Conservation (phyloP, 2,329 filamentous ascomycete genomes). For the Parafenestella ontariensis region DNA sequence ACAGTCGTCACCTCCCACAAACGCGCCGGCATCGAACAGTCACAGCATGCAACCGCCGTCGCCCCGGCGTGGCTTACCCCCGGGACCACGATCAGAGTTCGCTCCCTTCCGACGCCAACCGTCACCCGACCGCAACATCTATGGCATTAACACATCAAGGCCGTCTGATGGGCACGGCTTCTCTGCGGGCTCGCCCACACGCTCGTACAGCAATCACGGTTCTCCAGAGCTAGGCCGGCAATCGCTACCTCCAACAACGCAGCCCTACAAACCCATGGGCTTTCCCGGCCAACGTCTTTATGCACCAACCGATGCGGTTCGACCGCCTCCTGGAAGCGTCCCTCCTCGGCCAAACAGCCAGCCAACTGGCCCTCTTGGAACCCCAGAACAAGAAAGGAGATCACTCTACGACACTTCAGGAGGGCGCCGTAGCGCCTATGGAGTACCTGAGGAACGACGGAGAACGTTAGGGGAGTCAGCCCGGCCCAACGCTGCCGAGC, state of each 20-base stretch:
- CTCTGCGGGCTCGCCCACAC: slow-evolving; percentile 39
- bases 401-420: slow-evolving; percentile 31
- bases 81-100: slow-evolving; percentile 44
- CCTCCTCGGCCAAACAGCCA: slow-evolving; percentile 52
- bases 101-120: slow-evolving; percentile 45
- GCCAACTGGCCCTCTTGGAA: slow-evolving; percentile 39
- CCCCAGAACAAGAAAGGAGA: slow-evolving; percentile 31
- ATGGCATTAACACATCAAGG: slow-evolving; percentile 32
- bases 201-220: slow-evolving; percentile 42
- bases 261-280: slow-evolving; percentile 43
- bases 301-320: slow-evolving; percentile 36
- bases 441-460: slow-evolving; percentile 42
- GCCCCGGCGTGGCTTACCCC: slow-evolving; percentile 45
- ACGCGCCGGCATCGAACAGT: slow-evolving; percentile 47
- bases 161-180: slow-evolving; percentile 36
- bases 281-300: slow-evolving; percentile 42
- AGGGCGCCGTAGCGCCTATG: slow-evolving; percentile 36
- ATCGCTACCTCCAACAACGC: slow-evolving; percentile 37
- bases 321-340: slow-evolving; percentile 31
- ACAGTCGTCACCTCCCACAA: slow-evolving; percentile 55
- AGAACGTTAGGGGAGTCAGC: slow-evolving; percentile 45
- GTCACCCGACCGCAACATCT: slow-evolving; percentile 48
- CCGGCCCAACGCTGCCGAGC: slow-evolving; percentile 42
- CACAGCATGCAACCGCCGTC: slow-evolving; percentile 58
- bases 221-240: slow-evolving; percentile 47